Evolutionary conservation across 495 filamentous ascomycete genomes (phyloP).

Genomic region (Xylaria grammica): DNA sequence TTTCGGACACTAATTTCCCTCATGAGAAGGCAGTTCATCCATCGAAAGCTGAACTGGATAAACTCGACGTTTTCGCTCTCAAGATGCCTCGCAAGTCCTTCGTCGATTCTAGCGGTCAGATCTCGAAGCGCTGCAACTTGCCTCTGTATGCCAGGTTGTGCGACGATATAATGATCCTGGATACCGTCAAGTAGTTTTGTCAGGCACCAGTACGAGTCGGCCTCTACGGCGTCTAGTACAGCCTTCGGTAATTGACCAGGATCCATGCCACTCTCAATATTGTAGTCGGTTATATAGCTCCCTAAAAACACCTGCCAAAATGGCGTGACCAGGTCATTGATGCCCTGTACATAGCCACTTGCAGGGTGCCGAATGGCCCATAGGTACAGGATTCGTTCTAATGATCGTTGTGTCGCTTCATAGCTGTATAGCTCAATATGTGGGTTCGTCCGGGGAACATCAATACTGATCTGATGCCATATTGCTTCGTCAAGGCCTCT

Average conservation of each 20-base stretch:
- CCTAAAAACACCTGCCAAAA: slow-evolving; percentile 98
- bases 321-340: slow-evolving; percentile 96
- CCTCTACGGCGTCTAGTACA: slow-evolving; percentile 95
- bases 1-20: slow-evolving; percentile 94
- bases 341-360: slow-evolving; percentile 96
- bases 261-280: slow-evolving; percentile 94
- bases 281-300: slow-evolving; percentile 88
- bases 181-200: slow-evolving; percentile 97
- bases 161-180: slow-evolving; percentile 98
- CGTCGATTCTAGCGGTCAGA: slow-evolving; percentile 87
- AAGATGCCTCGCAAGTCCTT: slow-evolving; percentile 81
- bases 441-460: slow-evolving; percentile 95
- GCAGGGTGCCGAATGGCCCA: slow-evolving; percentile 98
- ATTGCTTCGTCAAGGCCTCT: slow-evolving; percentile 91
- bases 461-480: slow-evolving; percentile 99
- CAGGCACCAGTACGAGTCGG: slow-evolving; percentile 97
- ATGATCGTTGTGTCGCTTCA: slow-evolving; percentile 90
- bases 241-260: slow-evolving; percentile 89
- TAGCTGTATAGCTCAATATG: slow-evolving; percentile 94
- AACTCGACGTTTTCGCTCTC: slow-evolving; percentile 93
- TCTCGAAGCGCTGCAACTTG: slow-evolving; percentile 89
- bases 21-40: slow-evolving; percentile 99
- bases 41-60: slow-evolving; percentile 98
- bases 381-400: slow-evolving; percentile 94
- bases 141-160: slow-evolving; percentile 93